Percentiles rank a stretch among this genome's conserved stretches.
Conservation (phyloP, 257 asterid species). For the Solanum sejunctum region DNA sequence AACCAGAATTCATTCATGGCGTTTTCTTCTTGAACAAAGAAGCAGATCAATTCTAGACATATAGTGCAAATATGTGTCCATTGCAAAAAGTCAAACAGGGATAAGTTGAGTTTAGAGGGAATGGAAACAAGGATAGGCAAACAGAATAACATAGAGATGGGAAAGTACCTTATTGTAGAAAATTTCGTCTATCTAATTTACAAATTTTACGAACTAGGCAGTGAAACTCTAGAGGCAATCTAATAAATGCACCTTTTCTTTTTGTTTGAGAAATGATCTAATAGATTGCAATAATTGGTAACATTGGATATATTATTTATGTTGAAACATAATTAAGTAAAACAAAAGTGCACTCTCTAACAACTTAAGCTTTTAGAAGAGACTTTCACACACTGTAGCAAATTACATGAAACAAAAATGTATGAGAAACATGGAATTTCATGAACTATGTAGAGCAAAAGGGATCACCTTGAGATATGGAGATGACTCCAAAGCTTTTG, state of each 20-base stretch:
- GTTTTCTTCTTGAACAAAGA: not conserved
- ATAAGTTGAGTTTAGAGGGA: not conserved
- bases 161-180: not conserved
- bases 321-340: not conserved
- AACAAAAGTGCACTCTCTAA: not conserved
- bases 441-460: not conserved
- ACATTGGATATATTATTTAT: not conserved
- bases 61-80: not conserved
- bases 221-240: not conserved
- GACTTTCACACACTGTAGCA: not conserved
- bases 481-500: conserved; percentile 66
- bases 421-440: not conserved
- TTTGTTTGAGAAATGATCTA: not conserved
- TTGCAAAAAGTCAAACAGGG: not conserved
- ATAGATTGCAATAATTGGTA: not conserved
- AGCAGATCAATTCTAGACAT: not conserved
- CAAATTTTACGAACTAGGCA: not conserved
- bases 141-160: not conserved
- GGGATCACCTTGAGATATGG: conserved; percentile 56
- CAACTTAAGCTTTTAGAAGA: not conserved
- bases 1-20: not conserved
- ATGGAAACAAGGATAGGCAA: not conserved
- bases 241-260: not conserved
- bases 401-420: not conserved
- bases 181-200: not conserved